These are phyloP conservation scores for Nakazawaea pomicola DNA, from an alignment of 805 yeast genomes.

Conservation along the genomic window DNA sequence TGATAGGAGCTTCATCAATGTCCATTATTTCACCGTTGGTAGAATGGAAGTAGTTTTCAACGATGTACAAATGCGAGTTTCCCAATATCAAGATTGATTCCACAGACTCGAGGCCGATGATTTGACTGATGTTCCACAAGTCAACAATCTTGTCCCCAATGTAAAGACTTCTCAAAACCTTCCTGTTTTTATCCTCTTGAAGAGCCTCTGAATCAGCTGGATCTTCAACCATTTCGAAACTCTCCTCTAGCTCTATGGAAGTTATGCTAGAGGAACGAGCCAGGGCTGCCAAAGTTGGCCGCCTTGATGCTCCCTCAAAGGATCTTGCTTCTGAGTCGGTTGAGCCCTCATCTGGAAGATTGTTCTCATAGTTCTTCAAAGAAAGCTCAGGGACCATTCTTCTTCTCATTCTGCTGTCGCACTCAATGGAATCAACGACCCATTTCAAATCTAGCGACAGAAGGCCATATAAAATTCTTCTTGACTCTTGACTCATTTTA, in stretches of 20 bases:
- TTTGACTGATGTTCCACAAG: slow-evolving; percentile 70
- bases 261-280: slow-evolving; percentile 1
- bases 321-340: background rate
- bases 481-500: slow-evolving; percentile 37
- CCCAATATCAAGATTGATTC: slow-evolving; percentile 78
- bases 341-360: too few relatives aligned
- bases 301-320: background rate
- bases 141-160: slow-evolving; percentile 68
- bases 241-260: slow-evolving; percentile 17
- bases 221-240: slow-evolving; percentile 41
- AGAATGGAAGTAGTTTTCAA: slow-evolving; percentile 63
- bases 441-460: slow-evolving; percentile 27
- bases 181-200: slow-evolving; percentile 68
- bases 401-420: slow-evolving; percentile 61
- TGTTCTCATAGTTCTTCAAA: background rate
- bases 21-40: slow-evolving; percentile 54
- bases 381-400: slow-evolving; percentile 44
- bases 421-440: slow-evolving; percentile 65
- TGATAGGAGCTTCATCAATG: slow-evolving; percentile 57
- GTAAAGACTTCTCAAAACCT: slow-evolving; percentile 62
- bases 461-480: slow-evolving; percentile 26
- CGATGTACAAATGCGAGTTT: slow-evolving; percentile 55
- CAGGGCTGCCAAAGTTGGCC: slow-evolving; percentile 2
- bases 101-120: slow-evolving; percentile 69
- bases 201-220: slow-evolving; percentile 27